Percentiles rank a stretch among this genome's conserved stretches.
These are phyloP conservation scores for Aspergillus fructus DNA, from an alignment of 2,329 filamentous ascomycete genomes.

Conservation along the genomic window DNA sequence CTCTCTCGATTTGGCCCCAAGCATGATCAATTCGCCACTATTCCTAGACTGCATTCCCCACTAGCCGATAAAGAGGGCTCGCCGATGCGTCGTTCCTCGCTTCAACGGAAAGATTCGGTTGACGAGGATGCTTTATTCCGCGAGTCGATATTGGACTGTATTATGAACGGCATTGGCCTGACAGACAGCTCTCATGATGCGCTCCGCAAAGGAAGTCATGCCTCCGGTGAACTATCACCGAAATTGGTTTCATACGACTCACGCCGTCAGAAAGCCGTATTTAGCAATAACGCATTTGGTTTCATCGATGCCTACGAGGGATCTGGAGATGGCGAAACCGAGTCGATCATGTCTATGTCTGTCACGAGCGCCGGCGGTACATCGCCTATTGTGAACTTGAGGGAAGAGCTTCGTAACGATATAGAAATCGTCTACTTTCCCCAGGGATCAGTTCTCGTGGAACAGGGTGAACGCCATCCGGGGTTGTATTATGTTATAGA, in stretches of 20 bases:
- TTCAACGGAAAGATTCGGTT: conserved; percentile 74
- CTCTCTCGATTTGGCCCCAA: conserved; percentile 62
- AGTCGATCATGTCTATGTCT: conserved; percentile 72
- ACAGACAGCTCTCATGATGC: conserved; percentile 63
- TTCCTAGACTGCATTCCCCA: conserved; percentile 32
- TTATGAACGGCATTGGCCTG: conserved; percentile 90
- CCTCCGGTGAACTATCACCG: conserved; percentile 83
- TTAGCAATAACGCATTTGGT: conserved; percentile 87
- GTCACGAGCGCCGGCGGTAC: conserved; percentile 63
- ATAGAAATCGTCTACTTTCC: conserved; percentile 98
- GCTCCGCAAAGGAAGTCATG: conserved; percentile 58
- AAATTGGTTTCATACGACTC: conserved; percentile 81
- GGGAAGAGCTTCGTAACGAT: conserved; percentile 83
- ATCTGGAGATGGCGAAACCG: conserved; percentile 73
- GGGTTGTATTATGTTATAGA: conserved; percentile 97
- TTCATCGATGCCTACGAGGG: conserved; percentile 83
- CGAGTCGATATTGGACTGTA: conserved; percentile 87
- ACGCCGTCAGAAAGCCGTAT: conserved; percentile 73
- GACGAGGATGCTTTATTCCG: conserved; percentile 89
- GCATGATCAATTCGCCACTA: conserved; percentile 39
- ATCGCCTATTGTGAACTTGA: conserved; percentile 63
- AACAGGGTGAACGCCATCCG: conserved; percentile 95
- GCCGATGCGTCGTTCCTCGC: conserved; percentile 36
- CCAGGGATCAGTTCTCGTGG: conserved; percentile 88
- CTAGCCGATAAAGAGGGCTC: conserved; percentile 44